Percentiles rank a stretch among this genome's conserved stretches.
Conservation (phyloP, 208 protist genomes). For the Acanthamoeba sp. region DNA sequence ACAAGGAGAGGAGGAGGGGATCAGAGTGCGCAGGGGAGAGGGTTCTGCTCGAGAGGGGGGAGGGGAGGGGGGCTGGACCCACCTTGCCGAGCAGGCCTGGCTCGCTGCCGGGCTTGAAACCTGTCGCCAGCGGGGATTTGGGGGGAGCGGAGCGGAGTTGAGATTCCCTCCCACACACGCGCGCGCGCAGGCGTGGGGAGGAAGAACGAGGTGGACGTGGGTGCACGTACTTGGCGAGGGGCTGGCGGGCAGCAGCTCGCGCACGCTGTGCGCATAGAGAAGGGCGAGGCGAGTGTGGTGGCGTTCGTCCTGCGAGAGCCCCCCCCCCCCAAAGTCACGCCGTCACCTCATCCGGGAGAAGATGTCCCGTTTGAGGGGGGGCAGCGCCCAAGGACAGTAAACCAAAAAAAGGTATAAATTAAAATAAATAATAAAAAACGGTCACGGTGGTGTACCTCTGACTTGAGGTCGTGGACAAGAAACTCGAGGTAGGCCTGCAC, state of each 20-base stretch:
- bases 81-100: constrained; percentile 19
- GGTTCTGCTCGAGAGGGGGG: too few relatives aligned
- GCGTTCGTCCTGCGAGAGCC: background rate
- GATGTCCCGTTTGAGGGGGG: too few relatives aligned
- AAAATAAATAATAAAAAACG: background rate
- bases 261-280: background rate
- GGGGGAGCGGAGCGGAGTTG: too few relatives aligned
- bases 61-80: too few relatives aligned
- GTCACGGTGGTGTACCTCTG: background rate
- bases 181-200: background rate
- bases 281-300: constrained; percentile 1
- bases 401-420: background rate
- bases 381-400: too few relatives aligned
- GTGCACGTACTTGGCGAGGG: background rate
- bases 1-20: too few relatives aligned
- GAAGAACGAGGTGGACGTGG: background rate
- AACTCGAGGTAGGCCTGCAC: constrained; percentile 16
- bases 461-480: background rate
- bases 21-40: too few relatives aligned
- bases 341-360: too few relatives aligned
- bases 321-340: too few relatives aligned
- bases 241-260: background rate
- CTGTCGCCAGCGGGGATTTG: background rate
- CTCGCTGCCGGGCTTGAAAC: background rate
- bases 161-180: too few relatives aligned